Percentiles rank a stretch among this genome's conserved stretches.
These are phyloP conservation scores for Dioscorea dumetorum DNA, from an alignment of 106 monocot genomes.

Conservation along the genomic window DNA sequence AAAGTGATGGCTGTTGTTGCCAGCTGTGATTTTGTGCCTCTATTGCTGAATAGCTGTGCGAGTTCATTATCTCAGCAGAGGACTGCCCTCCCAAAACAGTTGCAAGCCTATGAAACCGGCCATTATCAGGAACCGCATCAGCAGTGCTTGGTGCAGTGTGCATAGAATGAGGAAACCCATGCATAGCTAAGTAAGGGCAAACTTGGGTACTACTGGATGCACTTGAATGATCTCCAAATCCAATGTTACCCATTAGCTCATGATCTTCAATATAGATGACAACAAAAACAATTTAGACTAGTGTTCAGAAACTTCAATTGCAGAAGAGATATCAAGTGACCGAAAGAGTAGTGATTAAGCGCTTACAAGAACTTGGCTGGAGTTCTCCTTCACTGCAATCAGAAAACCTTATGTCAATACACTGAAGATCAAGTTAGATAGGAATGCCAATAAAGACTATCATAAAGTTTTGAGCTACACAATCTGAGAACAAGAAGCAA, in stretches of 20 bases:
- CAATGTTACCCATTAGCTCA: slow-evolving; percentile 22
- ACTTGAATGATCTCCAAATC: slow-evolving; percentile 33
- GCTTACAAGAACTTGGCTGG: slow-evolving; percentile 29
- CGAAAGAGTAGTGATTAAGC: not conserved
- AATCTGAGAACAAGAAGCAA: not conserved
- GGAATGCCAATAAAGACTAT: too few species aligned
- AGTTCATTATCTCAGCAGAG: slow-evolving; percentile 23
- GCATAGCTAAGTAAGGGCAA: slow-evolving; percentile 47
- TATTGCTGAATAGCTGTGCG: slow-evolving; percentile 24
- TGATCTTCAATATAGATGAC: slow-evolving; percentile 27
- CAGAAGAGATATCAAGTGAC: not conserved
- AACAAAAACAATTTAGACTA: too few species aligned
- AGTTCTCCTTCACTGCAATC: slow-evolving; percentile 22
- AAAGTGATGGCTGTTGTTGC: slow-evolving; percentile 16
- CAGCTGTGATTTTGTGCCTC: slow-evolving; percentile 39
- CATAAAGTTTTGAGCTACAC: too few species aligned
- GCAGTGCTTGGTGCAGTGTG: slow-evolving; percentile 22
- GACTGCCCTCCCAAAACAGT: slow-evolving; percentile 18
- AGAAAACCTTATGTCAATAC: not conserved
- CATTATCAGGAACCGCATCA: slow-evolving; percentile 26
- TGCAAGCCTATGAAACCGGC: slow-evolving; percentile 27
- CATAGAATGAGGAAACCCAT: slow-evolving; percentile 28
- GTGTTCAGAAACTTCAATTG: not conserved
- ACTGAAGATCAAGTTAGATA: not conserved
- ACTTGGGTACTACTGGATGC: slow-evolving; percentile 23